Conservation (phyloP, 805 yeast species). For the Monosporozyma servazzii region DNA sequence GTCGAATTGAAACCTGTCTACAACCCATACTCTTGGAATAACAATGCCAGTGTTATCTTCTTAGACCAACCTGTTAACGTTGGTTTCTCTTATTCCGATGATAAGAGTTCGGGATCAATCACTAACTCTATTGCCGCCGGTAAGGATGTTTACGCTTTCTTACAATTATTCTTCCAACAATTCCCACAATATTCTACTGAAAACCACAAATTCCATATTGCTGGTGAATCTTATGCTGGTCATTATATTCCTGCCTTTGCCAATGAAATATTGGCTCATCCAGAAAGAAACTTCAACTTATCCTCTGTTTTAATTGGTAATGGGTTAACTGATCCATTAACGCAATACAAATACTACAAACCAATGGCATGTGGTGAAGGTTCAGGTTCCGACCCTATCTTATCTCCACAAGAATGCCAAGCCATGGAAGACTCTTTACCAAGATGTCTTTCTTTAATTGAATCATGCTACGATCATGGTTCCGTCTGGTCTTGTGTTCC, state of each 20-base stretch:
- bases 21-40: conserved; percentile 79
- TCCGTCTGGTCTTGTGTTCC: conserved; percentile 84
- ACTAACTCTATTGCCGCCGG: conserved; percentile 69
- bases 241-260: conserved; percentile 92
- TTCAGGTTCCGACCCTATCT: conserved; percentile 61
- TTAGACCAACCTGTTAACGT: conserved; percentile 95
- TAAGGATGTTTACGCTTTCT: conserved; percentile 36
- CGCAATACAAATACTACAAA: conserved; percentile 68
- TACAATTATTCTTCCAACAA: conserved; percentile 53
- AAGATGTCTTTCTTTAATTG: conserved; percentile 67
- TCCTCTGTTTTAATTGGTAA: conserved; percentile 81
- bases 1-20: conserved; percentile 37
- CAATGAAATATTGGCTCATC: conserved; percentile 61
- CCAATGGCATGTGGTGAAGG: conserved; percentile 96
- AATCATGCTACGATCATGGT: conserved; percentile 67
- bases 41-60: conserved; percentile 66
- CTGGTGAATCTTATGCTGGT: conserved; percentile 97
- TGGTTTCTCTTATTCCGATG: conserved; percentile 68
- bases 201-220: conserved; percentile 58
- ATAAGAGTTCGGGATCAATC: conserved; percentile 36
- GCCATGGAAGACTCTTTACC: conserved; percentile 59
- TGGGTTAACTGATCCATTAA: conserved; percentile 79
- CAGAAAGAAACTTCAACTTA: conserved; percentile 52
- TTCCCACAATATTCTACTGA: conserved; percentile 67
- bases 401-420: conserved; percentile 72